Evolutionary conservation across 257 asterid genomes (phyloP).

Genomic region (Ophiorrhiza pumila): DNA sequence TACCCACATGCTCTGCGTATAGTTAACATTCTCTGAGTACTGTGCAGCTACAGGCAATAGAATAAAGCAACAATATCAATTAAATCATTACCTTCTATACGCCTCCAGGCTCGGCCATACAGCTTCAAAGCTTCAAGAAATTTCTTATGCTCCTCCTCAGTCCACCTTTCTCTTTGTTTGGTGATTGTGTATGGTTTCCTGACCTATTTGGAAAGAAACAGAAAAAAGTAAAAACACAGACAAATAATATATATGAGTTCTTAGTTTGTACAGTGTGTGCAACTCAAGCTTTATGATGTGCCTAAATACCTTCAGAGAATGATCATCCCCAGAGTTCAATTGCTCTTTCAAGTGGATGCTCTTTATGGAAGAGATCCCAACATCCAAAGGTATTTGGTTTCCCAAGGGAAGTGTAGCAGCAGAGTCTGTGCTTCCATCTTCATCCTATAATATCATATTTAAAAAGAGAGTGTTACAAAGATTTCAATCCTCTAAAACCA

Average conservation of each 20-base stretch:
- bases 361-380: conserved; percentile 28
- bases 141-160: conserved; percentile 82
- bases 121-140: conserved; percentile 86
- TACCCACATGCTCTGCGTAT: conserved; percentile 74
- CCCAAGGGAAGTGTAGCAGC: conserved; percentile 21
- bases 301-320: conserved; percentile 56
- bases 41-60: background rate
- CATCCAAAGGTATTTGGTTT: conserved; percentile 25
- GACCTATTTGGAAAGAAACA: conserved; percentile 35
- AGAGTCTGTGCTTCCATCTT: conserved; percentile 25
- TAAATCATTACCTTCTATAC: conserved; percentile 66
- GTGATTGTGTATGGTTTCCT: conserved; percentile 89
- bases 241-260: conserved; percentile 2
- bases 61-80: background rate
- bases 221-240: background rate
- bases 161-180: conserved; percentile 95
- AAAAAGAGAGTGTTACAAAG: background rate
- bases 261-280: background rate
- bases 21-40: conserved; percentile 13
- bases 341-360: conserved; percentile 39
- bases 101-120: conserved; percentile 93
- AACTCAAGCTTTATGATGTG: background rate
- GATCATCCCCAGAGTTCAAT: conserved; percentile 41
- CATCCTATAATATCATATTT: conserved; percentile 37
- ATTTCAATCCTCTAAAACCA: background rate